A percentile compares a stretch with the other conserved stretches of the same genome.
phyloP scores from a whole-genome alignment of 2,329 filamentous ascomycete genomes.

The Mycocentrospora acerina region DNA sequence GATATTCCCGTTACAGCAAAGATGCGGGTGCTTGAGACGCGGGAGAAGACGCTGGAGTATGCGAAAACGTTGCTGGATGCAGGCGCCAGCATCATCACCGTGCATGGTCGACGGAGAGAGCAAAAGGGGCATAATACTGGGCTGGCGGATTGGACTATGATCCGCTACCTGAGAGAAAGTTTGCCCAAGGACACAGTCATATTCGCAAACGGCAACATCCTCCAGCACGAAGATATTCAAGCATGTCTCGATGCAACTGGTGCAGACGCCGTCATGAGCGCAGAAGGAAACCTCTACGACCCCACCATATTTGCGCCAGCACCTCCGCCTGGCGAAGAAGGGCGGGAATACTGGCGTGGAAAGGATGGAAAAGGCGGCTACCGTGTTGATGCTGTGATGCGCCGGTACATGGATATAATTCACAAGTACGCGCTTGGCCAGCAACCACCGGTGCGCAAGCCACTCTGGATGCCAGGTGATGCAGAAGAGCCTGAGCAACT shows the following conservation, averaged over 20 bases:
- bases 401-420: constrained; percentile 89
- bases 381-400: constrained; percentile 81
- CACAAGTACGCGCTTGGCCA: constrained; percentile 72
- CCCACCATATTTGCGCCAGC: constrained; percentile 78
- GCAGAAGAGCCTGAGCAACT: constrained; percentile 38
- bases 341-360: constrained; percentile 81
- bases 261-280: constrained; percentile 91
- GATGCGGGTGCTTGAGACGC: constrained; percentile 84
- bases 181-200: constrained; percentile 86
- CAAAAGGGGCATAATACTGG: constrained; percentile 97
- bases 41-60: constrained; percentile 83
- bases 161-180: constrained; percentile 79
- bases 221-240: constrained; percentile 76
- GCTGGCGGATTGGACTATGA: constrained; percentile 85
- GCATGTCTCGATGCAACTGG: constrained; percentile 79
- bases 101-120: constrained; percentile 84
- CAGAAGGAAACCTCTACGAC: constrained; percentile 92
- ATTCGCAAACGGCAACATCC: constrained; percentile 94
- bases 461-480: constrained; percentile 70
- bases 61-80: constrained; percentile 83
- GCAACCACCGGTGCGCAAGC: constrained; percentile 66
- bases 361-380: constrained; percentile 79
- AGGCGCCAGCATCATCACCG: constrained; percentile 88
- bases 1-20: constrained; percentile 90
- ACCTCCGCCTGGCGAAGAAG: constrained; percentile 65